phyloP scores from a whole-genome alignment of 805 yeast genomes.

The Starmerella potacharoeniae region DNA sequence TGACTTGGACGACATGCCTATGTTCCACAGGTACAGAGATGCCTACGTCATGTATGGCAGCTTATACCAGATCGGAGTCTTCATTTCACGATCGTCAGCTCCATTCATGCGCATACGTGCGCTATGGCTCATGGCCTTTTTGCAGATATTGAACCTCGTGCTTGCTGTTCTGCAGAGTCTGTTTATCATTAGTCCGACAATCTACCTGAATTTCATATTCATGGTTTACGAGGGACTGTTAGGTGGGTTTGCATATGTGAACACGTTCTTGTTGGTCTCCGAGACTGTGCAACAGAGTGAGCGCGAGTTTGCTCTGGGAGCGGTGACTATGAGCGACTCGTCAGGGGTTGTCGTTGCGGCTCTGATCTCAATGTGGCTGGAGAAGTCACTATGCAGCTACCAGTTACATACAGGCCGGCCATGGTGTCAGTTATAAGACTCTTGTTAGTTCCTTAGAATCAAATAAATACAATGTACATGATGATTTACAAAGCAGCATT shows the following conservation, averaged over 20 bases:
- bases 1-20: conserved; percentile 57
- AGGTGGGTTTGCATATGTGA: conserved; percentile 85
- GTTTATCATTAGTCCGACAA: conserved; percentile 42
- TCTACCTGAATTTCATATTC: conserved; percentile 51
- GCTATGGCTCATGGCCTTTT: conserved; percentile 49
- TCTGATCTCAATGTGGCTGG: conserved; percentile 58
- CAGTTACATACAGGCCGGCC: conserved; percentile 66
- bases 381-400: conserved; percentile 55
- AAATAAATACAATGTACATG: neutral
- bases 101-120: conserved; percentile 46
- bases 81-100: conserved; percentile 78
- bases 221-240: conserved; percentile 76
- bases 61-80: conserved; percentile 83
- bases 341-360: conserved; percentile 81
- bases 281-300: conserved; percentile 42
- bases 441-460: neutral
- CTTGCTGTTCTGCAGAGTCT: conserved; percentile 56
- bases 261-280: conserved; percentile 69
- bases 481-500: conserved; percentile 14
- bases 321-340: conserved; percentile 74
- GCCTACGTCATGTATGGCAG: conserved; percentile 87
- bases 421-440: conserved; percentile 45
- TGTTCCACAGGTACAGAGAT: conserved; percentile 58
- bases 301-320: conserved; percentile 71
- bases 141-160: conserved; percentile 56